Evolutionary conservation across 164 flowering plant species (phyloP), one percentile per base, ranked within the genome.

Genomic region (Aristolochia contorta): DNA sequence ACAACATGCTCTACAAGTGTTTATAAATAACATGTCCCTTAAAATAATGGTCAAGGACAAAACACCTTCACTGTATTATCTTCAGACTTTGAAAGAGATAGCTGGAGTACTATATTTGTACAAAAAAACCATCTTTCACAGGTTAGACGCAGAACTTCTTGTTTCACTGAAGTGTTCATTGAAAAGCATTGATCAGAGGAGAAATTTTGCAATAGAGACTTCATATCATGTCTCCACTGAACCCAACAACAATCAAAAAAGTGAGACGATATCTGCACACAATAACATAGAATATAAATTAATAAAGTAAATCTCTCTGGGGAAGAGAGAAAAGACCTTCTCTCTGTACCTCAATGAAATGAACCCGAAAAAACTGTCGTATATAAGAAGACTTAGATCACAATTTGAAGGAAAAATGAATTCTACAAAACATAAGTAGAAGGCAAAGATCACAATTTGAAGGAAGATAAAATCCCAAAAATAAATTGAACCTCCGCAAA

Each of bases 81-180:
- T 79, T 93, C 98, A 72, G 79, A 90, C 57, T 96, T 97, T 10
- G 85, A 86, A 75, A 90, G 64, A 57, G 83, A 69, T 60, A 93
- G 67, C 48, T 86, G 94, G 15, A 92, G 82, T 64, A 90, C 71
- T 54, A 84, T 85, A 71, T 86, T 93, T 54, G 77, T 78, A 69
- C 98, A 87, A 33, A 90, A 75, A 65, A 87, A 73, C 97, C 98
- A 93, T 76, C 97, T 82, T 69, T 93, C 92, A 73, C 92, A 86
- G 22, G 72, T 84, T 58, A 89, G 56, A 73, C 71, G 74, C 46
- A 89, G 79, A 67, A 87, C 87, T n/a, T 76, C 84, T 59, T 74
- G 75, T 61, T 83, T 81, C 56, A 73, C 78, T 13, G 77, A 32
- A 66, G 73, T 60, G 73, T 73, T 74, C 24, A 75, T 61, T 65